Conservation (phyloP, 768 basidiomycete genomes). For the Daedaleopsis nitida region DNA sequence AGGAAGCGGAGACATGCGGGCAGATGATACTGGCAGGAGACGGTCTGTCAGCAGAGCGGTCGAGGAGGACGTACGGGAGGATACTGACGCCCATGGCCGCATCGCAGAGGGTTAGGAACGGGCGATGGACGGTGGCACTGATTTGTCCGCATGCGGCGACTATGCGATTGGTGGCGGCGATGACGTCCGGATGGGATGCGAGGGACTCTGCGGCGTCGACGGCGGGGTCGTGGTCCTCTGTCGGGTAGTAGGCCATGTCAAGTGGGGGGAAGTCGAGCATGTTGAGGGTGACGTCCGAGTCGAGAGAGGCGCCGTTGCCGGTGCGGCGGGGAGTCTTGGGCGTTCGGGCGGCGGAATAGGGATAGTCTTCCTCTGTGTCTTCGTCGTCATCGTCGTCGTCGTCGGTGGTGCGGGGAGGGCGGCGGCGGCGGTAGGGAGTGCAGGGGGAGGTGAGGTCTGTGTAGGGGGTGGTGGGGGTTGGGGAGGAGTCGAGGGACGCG, state of each 20-base stretch:
- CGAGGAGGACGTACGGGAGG: not conserved
- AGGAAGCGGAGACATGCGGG: constrained; percentile 74
- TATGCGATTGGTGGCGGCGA: constrained; percentile 61
- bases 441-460: constrained; percentile 12
- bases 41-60: not conserved
- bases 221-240: constrained; percentile 7
- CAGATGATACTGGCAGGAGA: constrained; percentile 58
- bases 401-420: not conserved
- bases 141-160: constrained; percentile 73
- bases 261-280: constrained; percentile 31
- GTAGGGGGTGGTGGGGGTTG: constrained; percentile 16
- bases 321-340: constrained; percentile 14
- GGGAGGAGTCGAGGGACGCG: constrained; percentile 14
- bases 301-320: constrained; percentile 1
- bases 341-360: not conserved
- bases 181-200: constrained; percentile 59
- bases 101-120: constrained; percentile 74
- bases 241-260: constrained; percentile 27
- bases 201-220: constrained; percentile 47
- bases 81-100: constrained; percentile 65
- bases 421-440: constrained; percentile 10
- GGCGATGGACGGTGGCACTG: constrained; percentile 61
- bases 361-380: too few relatives aligned
- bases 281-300: constrained; percentile 1
- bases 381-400: constrained; percentile 1